Evolutionary conservation across 495 filamentous ascomycete species (phyloP).

Genomic region (Trichoderma asperelloides): DNA sequence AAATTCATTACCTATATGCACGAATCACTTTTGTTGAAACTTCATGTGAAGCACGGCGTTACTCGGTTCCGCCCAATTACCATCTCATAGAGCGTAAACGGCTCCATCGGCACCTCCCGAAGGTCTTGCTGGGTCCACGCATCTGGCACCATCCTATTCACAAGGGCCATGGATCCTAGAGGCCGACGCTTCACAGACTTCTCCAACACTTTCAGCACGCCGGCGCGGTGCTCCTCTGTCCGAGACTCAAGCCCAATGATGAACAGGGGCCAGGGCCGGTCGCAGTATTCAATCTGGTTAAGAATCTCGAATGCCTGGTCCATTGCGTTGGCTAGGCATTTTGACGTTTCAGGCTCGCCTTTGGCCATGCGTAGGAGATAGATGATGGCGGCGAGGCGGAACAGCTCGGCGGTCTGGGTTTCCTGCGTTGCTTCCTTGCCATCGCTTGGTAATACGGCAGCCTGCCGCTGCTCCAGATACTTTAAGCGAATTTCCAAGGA

Average conservation of each 20-base stretch:
- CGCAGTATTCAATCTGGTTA: conserved; percentile 3
- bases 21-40: too few species aligned
- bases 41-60: not conserved
- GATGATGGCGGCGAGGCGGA: conserved; percentile 14
- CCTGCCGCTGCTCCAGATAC: not conserved
- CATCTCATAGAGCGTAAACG: not conserved
- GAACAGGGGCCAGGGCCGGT: conserved; percentile 11
- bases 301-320: conserved; percentile 9
- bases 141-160: conserved; percentile 9
- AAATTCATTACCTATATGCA: too few species aligned
- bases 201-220: not conserved
- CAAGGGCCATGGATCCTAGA: not conserved
- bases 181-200: not conserved
- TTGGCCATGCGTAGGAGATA: conserved; percentile 16
- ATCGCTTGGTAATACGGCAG: conserved; percentile 5
- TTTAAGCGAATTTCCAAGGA: conserved; percentile 9
- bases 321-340: conserved; percentile 3
- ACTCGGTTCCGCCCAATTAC: not conserved
- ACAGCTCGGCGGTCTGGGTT: conserved; percentile 13
- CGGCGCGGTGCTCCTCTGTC: conserved; percentile 7
- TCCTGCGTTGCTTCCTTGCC: not conserved
- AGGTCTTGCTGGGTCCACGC: conserved; percentile 13
- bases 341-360: not conserved
- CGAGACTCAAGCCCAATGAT: conserved; percentile 10
- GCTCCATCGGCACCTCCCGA: not conserved